Evolutionary conservation across 768 basidiomycete species (phyloP).

Genomic region (Mycena vulgaris): DNA sequence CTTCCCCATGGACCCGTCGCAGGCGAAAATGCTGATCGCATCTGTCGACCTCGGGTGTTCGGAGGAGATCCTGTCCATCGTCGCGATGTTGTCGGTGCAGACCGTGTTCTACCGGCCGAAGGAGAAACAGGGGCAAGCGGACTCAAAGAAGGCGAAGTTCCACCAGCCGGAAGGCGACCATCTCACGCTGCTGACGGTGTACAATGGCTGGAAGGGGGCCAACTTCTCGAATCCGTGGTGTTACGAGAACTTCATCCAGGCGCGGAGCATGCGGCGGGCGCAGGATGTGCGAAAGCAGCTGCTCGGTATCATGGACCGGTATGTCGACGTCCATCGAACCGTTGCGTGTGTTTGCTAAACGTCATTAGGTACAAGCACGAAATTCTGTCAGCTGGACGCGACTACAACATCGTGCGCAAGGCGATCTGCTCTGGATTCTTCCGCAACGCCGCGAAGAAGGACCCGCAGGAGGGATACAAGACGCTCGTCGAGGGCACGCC

Average conservation of each 20-base stretch:
- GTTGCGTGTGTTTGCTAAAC: neutral
- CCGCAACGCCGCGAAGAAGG: slow-evolving; percentile 98
- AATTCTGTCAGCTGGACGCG: slow-evolving; percentile 91
- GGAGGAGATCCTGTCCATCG: slow-evolving; percentile 96
- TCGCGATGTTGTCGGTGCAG: slow-evolving; percentile 97
- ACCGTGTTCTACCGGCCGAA: slow-evolving; percentile 99
- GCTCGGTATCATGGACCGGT: slow-evolving; percentile 99
- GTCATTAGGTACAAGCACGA: slow-evolving; percentile 92
- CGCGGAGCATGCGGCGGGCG: slow-evolving; percentile 95
- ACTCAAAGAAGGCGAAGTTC: slow-evolving; percentile 99
- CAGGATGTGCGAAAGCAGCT: slow-evolving; percentile 99
- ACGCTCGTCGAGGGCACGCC: slow-evolving; percentile 98
- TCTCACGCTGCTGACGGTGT: slow-evolving; percentile 91
- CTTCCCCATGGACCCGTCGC: slow-evolving; percentile 97
- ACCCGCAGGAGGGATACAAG: slow-evolving; percentile 98
- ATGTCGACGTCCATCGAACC: slow-evolving; percentile 44
- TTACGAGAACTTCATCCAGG: slow-evolving; percentile 99
- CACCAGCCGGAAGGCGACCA: slow-evolving; percentile 99
- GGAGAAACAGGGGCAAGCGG: slow-evolving; percentile 99
- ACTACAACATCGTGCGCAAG: slow-evolving; percentile 93
- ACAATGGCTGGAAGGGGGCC: slow-evolving; percentile 98
- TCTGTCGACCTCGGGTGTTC: slow-evolving; percentile 98
- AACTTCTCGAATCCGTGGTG: slow-evolving; percentile 99
- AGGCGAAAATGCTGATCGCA: slow-evolving; percentile 98
- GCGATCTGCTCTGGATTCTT: slow-evolving; percentile 99